phyloP scores from a whole-genome alignment of 140 eudicot species.

The Anethum foeniculum region DNA sequence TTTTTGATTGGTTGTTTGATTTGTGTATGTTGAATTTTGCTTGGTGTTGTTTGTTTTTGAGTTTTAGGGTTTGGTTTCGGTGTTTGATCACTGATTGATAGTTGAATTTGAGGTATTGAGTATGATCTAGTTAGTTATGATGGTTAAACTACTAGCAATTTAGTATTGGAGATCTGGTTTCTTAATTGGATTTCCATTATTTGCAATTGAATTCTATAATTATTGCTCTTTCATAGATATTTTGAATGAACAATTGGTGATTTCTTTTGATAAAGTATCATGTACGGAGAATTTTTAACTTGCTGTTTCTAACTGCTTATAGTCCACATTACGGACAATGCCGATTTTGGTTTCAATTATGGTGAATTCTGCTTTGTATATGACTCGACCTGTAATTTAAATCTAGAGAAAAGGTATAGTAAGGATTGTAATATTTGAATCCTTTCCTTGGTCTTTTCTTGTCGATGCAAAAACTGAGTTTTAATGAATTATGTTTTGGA shows the following conservation, averaged over 20 bases:
- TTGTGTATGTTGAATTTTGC: slow-evolving; percentile 20
- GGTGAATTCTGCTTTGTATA: neutral
- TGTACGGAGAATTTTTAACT: neutral
- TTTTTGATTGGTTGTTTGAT: slow-evolving; percentile 7
- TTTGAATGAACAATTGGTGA: neutral
- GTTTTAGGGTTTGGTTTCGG: neutral
- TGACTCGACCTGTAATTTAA: neutral
- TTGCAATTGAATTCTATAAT: neutral
- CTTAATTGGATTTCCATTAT: neutral
- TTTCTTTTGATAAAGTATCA: neutral
- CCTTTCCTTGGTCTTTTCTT: neutral
- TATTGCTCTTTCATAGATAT: neutral
- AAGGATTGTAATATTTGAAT: neutral
- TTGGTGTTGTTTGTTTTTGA: neutral
- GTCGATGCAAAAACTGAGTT: neutral
- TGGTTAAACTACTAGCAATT: slow-evolving; percentile 5
- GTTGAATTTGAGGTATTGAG: neutral
- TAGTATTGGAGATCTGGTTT: slow-evolving; percentile 22
- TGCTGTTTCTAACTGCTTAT: neutral
- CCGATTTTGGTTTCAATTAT: neutral
- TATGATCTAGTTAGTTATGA: slow-evolving; percentile 30
- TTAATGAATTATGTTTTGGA: neutral
- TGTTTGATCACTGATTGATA: slow-evolving; percentile 4
- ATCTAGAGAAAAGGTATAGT: neutral
- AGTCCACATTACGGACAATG: neutral